phyloP scores from a whole-genome alignment of 306 rosid species.

The Gleditsia sinensis region DNA sequence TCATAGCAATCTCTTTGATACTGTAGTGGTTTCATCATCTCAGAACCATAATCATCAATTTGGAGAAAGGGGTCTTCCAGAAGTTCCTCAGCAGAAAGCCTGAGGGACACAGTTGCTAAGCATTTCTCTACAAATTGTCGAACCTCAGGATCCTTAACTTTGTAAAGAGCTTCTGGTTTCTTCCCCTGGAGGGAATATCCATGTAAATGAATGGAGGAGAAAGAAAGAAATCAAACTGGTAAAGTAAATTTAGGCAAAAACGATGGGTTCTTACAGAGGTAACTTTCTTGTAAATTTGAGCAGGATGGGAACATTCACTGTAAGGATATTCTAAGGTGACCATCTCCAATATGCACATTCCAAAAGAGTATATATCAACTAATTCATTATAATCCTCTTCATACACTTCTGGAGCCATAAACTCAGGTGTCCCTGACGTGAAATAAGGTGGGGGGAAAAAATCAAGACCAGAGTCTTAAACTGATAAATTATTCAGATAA shows the following conservation, averaged over 20 bases:
- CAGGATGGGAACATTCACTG: conserved; percentile 93
- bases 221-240: conserved; percentile 5
- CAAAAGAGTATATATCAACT: conserved; percentile 94
- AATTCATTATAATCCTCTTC: conserved; percentile 95
- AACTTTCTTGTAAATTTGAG: conserved; percentile 97
- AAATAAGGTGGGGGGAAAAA: not conserved
- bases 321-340: conserved; percentile 95
- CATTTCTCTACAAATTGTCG: conserved; percentile 84
- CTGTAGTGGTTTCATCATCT: conserved; percentile 45
- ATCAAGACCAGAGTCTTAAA: conserved; percentile 2
- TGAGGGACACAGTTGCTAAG: conserved; percentile 73
- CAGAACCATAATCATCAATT: conserved; percentile 63
- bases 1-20: conserved; percentile 61
- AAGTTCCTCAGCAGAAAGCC: conserved; percentile 88
- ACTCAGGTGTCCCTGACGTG: conserved; percentile 92
- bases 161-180: conserved; percentile 81
- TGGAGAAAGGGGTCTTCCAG: conserved; percentile 85
- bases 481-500: conserved; percentile 6
- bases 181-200: conserved; percentile 59
- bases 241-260: not conserved
- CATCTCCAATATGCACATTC: conserved; percentile 99
- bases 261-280: conserved; percentile 58
- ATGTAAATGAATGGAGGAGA: conserved; percentile 21
- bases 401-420: conserved; percentile 98
- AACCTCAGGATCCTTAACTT: conserved; percentile 77